Evolutionary conservation across 176 grass and related monocot genomes (phyloP).

Genomic region (Juncus effusus): DNA sequence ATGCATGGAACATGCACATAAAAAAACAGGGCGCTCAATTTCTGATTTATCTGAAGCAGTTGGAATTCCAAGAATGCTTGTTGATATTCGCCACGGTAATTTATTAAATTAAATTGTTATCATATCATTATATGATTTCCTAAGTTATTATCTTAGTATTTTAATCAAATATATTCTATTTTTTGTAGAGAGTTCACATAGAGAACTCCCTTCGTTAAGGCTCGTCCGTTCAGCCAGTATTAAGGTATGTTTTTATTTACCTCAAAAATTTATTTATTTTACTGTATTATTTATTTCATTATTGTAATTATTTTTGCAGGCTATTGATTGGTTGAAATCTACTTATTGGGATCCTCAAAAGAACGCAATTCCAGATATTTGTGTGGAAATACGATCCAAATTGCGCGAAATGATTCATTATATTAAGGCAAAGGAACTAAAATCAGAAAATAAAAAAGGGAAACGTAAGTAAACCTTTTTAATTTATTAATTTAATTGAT

Average conservation of each 20-base stretch:
- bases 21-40: constrained; percentile 75
- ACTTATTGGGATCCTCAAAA: constrained; percentile 87
- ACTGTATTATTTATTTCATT: background rate
- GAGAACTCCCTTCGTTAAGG: constrained; percentile 64
- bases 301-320: constrained; percentile 49
- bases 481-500: background rate
- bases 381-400: constrained; percentile 49
- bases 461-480: constrained; percentile 48
- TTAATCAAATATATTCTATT: constrained; percentile 7
- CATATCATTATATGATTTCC: constrained; percentile 2
- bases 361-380: constrained; percentile 63
- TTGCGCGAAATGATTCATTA: constrained; percentile 42
- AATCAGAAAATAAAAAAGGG: constrained; percentile 46
- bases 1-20: constrained; percentile 53
- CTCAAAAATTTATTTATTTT: constrained; percentile 8
- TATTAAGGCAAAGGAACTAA: constrained; percentile 43
- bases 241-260: constrained; percentile 41
- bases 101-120: constrained; percentile 3
- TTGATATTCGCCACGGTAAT: constrained; percentile 96
- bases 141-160: background rate
- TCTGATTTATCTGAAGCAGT: constrained; percentile 63
- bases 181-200: constrained; percentile 79
- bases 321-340: constrained; percentile 80
- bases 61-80: constrained; percentile 80
- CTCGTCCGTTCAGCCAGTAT: constrained; percentile 59